These are phyloP conservation scores for Sporothrix luriei DNA, from an alignment of 2,329 filamentous ascomycete species.

Conservation along the genomic window DNA sequence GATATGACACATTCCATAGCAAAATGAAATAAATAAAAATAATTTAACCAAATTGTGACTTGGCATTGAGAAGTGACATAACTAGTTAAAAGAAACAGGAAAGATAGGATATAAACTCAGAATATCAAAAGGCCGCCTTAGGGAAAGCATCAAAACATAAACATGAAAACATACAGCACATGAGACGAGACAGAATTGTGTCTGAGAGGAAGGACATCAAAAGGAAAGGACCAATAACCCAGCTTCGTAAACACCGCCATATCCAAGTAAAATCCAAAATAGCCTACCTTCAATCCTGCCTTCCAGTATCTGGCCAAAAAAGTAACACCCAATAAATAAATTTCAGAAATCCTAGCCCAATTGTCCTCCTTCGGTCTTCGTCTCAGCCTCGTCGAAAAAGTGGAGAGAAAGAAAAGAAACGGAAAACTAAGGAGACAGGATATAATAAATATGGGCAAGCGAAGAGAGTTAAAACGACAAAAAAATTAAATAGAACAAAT, in stretches of 20 bases:
- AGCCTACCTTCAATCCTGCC: background rate
- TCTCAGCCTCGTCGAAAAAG: background rate
- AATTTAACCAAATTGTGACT: background rate
- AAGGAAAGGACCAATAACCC: background rate
- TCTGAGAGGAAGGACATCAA: background rate
- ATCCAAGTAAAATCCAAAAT: conserved; percentile 17
- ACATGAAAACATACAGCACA: conserved; percentile 11
- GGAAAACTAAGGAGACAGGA: background rate
- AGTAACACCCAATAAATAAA: background rate
- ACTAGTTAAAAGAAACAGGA: background rate
- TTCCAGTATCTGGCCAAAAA: background rate
- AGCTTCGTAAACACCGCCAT: background rate
- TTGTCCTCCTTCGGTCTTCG: background rate
- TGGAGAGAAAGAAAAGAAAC: background rate
- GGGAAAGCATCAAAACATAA: background rate
- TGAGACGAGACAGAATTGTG: conserved; percentile 2
- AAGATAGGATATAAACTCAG: conserved; percentile 11
- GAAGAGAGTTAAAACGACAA: background rate
- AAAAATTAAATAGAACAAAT: background rate
- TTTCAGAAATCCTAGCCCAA: conserved; percentile 4
- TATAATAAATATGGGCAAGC: background rate
- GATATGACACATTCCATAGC: background rate
- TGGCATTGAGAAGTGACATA: background rate
- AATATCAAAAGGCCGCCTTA: background rate
- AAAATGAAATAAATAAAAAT: background rate